These are phyloP conservation scores for Plasmodium knowlesi DNA, from an alignment of 169 alveolate species.

Conservation along the genomic window DNA sequence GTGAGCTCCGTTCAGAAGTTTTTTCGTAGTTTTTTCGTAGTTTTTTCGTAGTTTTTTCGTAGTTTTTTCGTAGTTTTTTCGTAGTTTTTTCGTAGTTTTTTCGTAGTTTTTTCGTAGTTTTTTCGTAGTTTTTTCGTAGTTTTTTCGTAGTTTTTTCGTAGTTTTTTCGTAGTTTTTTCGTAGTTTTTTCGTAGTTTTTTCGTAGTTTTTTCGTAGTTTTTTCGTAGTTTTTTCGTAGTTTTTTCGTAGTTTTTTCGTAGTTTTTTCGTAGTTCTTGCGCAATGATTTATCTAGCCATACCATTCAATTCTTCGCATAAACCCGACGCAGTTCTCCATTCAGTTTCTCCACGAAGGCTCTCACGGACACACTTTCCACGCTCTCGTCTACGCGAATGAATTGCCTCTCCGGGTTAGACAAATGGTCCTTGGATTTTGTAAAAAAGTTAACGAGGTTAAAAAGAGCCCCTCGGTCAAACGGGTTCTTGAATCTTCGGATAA, in stretches of 20 bases:
- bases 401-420: background rate
- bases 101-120: too few relatives aligned
- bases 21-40: background rate
- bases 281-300: background rate
- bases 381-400: slow-evolving; percentile 19
- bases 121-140: too few relatives aligned
- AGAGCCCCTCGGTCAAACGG: slow-evolving; percentile 55
- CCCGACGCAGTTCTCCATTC: background rate
- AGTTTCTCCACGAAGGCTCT: slow-evolving; percentile 38
- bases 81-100: too few relatives aligned
- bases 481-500: slow-evolving; percentile 35
- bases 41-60: too few relatives aligned
- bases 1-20: too few relatives aligned
- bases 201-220: too few relatives aligned
- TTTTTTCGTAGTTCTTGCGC: background rate
- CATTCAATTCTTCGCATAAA: background rate
- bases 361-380: slow-evolving; percentile 2
- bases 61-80: too few relatives aligned
- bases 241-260: too few relatives aligned
- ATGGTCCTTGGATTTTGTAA: slow-evolving; percentile 30
- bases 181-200: too few relatives aligned
- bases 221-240: too few relatives aligned
- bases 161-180: too few relatives aligned
- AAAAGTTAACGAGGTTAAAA: slow-evolving; percentile 22
- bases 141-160: too few relatives aligned